phyloP scores from a whole-genome alignment of 192 early-diverging fungal genomes.

The Coemansia sp. region DNA sequence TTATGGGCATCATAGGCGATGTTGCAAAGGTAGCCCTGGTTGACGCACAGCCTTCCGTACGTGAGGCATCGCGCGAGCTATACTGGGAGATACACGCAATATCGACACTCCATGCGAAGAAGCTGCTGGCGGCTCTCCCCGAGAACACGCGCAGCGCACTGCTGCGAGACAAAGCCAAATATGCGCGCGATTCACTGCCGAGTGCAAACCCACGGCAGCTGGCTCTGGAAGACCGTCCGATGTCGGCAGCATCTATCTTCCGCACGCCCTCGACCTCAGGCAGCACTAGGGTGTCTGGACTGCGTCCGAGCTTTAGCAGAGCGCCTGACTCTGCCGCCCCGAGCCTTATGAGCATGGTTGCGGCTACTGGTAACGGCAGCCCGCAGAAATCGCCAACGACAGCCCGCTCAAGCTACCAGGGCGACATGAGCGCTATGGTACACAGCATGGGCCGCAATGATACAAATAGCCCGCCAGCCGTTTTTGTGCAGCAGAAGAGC shows the following conservation, averaged over 20 bases:
- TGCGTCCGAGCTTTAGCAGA: constrained; percentile 27
- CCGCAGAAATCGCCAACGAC: constrained; percentile 17
- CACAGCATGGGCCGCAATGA: too few species aligned
- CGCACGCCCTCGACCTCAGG: constrained; percentile 15
- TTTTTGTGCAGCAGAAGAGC: too few species aligned
- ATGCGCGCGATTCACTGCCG: too few species aligned
- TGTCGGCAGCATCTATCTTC: constrained; percentile 12
- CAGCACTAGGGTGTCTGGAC: constrained; percentile 2
- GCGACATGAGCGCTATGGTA: too few species aligned
- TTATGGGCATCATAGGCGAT: constrained; percentile 10
- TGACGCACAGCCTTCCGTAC: constrained; percentile 40
- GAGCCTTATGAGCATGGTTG: constrained; percentile 28
- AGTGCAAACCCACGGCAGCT: not conserved
- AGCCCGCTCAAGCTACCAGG: not conserved
- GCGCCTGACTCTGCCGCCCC: constrained; percentile 11
- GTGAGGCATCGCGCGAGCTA: constrained; percentile 39
- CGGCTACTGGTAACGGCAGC: constrained; percentile 10
- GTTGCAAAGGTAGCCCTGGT: constrained; percentile 15
- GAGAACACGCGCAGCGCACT: constrained; percentile 16
- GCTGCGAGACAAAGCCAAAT: constrained; percentile 23
- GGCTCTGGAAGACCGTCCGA: constrained; percentile 7
- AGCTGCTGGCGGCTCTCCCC: constrained; percentile 15
- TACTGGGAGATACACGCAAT: constrained; percentile 40
- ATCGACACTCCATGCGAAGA: constrained; percentile 17
- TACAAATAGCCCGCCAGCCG: too few species aligned